Percentiles rank a stretch among this genome's conserved stretches.
phyloP scores from a whole-genome alignment of 345 rosid species.

The Crucihimalaya himalaica region DNA sequence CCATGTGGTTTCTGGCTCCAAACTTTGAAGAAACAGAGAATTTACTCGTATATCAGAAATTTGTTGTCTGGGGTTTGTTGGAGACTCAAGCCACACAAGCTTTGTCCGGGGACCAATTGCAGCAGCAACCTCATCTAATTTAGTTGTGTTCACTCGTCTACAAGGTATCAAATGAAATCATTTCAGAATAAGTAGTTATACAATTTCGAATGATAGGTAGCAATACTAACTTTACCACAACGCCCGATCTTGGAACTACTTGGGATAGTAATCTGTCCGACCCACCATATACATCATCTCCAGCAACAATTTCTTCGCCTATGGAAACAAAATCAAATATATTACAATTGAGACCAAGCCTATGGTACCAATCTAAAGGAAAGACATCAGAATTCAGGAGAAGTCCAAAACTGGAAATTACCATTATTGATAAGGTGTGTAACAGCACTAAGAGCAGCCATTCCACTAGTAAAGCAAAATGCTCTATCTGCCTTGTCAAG shows the following conservation, averaged over 20 bases:
- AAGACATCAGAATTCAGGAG: not conserved
- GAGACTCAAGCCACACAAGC: slow-evolving; percentile 94
- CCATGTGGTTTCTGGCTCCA: not conserved
- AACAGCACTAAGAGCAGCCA: slow-evolving; percentile 95
- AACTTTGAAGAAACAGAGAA: not conserved
- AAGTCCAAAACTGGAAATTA: slow-evolving; percentile 24
- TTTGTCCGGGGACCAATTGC: slow-evolving; percentile 75
- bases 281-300: slow-evolving; percentile 94
- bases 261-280: slow-evolving; percentile 88
- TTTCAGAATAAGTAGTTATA: not conserved
- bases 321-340: slow-evolving; percentile 1
- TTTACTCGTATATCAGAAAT: slow-evolving; percentile 78
- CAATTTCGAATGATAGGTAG: slow-evolving; percentile 1
- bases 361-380: not conserved
- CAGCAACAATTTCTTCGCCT: slow-evolving; percentile 94
- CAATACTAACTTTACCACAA: slow-evolving; percentile 73
- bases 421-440: slow-evolving; percentile 72
- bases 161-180: slow-evolving; percentile 30
- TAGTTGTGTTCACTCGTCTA: slow-evolving; percentile 82
- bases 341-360: slow-evolving; percentile 12
- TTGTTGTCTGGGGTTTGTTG: slow-evolving; percentile 85
- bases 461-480: slow-evolving; percentile 96
- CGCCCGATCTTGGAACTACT: slow-evolving; percentile 75
- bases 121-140: slow-evolving; percentile 73
- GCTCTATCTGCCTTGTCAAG: slow-evolving; percentile 95